phyloP scores from a whole-genome alignment of 73 alveolate species.

The Paramecium tetraurelia region DNA sequence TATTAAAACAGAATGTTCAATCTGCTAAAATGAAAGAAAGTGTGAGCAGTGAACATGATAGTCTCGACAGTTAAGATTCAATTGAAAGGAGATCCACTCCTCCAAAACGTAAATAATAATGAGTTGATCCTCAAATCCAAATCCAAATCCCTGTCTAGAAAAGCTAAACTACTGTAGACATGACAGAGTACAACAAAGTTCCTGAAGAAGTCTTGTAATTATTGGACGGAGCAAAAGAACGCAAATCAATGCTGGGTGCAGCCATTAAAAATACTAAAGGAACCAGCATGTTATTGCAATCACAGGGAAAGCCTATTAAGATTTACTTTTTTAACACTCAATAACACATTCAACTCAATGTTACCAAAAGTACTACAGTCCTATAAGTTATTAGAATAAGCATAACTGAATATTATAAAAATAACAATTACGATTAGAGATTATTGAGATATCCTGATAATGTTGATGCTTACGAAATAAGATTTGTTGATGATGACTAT shows the following conservation, averaged over 20 bases:
- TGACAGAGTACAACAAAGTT: conserved; percentile 29
- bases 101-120: neutral
- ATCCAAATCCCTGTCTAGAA: neutral
- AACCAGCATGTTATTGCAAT: neutral
- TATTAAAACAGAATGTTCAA: neutral
- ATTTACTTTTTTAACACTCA: conserved; percentile 21
- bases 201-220: conserved; percentile 9
- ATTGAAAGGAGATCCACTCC: neutral
- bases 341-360: neutral
- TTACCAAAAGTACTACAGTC: neutral
- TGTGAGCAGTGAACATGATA: neutral
- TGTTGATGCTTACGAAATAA: conserved; percentile 2
- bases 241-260: neutral
- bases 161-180: neutral
- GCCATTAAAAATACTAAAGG: conserved; percentile 16
- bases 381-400: neutral
- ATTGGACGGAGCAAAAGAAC: neutral
- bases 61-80: neutral
- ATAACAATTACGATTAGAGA: neutral
- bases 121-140: neutral
- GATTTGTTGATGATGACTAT: conserved; percentile 36
- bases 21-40: neutral
- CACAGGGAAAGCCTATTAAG: neutral
- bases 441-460: neutral
- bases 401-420: neutral